Conservation (phyloP, 2,329 filamentous ascomycete genomes). For the Cadophora sp. region DNA sequence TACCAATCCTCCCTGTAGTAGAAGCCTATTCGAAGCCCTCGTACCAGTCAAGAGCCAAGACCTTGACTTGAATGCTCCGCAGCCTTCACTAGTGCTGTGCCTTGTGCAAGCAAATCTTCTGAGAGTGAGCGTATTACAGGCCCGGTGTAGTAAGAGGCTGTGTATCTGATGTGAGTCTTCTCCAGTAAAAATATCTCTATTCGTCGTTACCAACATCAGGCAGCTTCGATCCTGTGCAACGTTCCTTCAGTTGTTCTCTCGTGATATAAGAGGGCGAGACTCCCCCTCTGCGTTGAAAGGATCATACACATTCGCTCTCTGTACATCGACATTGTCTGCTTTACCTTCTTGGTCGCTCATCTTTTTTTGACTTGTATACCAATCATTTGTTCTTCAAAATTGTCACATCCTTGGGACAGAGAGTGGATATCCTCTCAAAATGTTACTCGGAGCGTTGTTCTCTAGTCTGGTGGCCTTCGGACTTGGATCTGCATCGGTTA, state of each 20-base stretch:
- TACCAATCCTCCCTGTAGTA: constrained; percentile 7
- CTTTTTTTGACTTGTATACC: constrained; percentile 2
- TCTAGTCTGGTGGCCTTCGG: constrained; percentile 15
- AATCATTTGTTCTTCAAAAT: neutral
- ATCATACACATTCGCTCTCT: constrained; percentile 12
- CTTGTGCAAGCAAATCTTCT: neutral
- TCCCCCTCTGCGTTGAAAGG: constrained; percentile 1
- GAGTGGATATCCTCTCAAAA: neutral
- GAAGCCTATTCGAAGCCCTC: constrained; percentile 2
- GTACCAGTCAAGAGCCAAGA: neutral
- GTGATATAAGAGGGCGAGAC: neutral
- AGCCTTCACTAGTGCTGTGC: constrained; percentile 12
- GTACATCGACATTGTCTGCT: constrained; percentile 3
- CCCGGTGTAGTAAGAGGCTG: constrained; percentile 1
- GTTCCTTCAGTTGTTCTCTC: neutral
- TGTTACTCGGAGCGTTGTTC: constrained; percentile 12
- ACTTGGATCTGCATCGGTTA: constrained; percentile 23
- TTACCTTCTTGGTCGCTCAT: neutral
- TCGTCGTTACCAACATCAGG: neutral
- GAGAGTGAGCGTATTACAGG: constrained; percentile 12
- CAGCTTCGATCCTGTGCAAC: constrained; percentile 1
- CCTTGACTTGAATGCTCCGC: neutral
- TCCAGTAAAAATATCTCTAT: constrained; percentile 5
- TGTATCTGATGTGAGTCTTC: constrained; percentile 18
- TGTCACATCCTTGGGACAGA: neutral